These are phyloP conservation scores for Ganoderma sp. DNA, from an alignment of 1,284 basidiomycete genomes.

Conservation along the genomic window DNA sequence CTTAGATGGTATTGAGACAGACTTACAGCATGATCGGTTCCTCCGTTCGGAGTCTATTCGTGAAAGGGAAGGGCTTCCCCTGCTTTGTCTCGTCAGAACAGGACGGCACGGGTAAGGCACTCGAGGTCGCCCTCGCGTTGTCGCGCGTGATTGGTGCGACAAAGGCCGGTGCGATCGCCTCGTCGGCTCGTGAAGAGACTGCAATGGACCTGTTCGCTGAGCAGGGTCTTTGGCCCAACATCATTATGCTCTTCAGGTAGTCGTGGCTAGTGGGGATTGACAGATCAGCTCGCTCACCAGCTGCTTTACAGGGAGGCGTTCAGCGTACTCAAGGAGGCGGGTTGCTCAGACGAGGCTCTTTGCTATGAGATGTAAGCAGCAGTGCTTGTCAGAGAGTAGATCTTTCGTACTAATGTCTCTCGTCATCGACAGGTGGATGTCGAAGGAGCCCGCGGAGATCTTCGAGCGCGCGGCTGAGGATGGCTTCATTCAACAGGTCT, in stretches of 20 bases:
- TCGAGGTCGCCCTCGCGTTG: constrained; percentile 56
- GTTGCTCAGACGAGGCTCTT: constrained; percentile 70
- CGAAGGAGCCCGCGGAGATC: constrained; percentile 73
- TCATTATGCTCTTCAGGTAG: constrained; percentile 64
- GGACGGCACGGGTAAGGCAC: constrained; percentile 59
- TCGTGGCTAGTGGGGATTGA: no score
- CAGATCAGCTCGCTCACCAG: constrained; percentile 1
- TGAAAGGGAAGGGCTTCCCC: constrained; percentile 66
- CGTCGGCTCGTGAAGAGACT: constrained; percentile 68
- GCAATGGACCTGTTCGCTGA: constrained; percentile 71
- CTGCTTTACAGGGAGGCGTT: constrained; percentile 59
- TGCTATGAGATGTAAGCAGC: constrained; percentile 65
- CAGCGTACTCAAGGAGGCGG: constrained; percentile 65
- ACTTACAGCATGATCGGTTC: constrained; percentile 64
- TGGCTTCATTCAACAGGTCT: constrained; percentile 63
- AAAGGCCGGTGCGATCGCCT: constrained; percentile 68
- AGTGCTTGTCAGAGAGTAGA: no score
- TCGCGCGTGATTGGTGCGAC: constrained; percentile 66
- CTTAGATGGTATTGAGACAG: constrained; percentile 8
- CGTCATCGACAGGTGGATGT: constrained; percentile 62
- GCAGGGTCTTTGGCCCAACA: constrained; percentile 71
- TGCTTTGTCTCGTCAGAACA: constrained; percentile 72
- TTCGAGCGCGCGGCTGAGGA: constrained; percentile 72
- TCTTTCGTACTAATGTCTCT: neutral
- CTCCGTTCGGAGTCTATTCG: constrained; percentile 64